Conservation (phyloP, 2,329 filamentous ascomycete species). For the Talaromyces sp. region DNA sequence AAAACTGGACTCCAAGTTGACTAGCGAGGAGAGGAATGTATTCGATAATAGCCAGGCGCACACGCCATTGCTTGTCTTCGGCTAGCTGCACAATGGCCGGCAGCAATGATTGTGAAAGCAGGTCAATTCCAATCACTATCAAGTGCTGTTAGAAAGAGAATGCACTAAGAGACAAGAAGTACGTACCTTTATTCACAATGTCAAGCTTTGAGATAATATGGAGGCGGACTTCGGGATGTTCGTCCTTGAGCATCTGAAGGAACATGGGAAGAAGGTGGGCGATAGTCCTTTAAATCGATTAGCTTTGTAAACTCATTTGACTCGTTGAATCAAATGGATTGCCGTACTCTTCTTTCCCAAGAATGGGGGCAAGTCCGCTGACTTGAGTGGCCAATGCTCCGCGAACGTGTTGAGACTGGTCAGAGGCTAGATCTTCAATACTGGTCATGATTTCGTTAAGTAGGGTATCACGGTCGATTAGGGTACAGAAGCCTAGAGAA, state of each 20-base stretch:
- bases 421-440: constrained; percentile 92
- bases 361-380: constrained; percentile 89
- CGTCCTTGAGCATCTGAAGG: constrained; percentile 98
- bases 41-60: constrained; percentile 96
- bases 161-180: not conserved
- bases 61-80: constrained; percentile 99
- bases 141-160: not conserved
- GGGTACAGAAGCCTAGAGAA: constrained; percentile 72
- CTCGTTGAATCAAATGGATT: constrained; percentile 13
- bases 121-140: constrained; percentile 91
- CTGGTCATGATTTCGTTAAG: constrained; percentile 95
- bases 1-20: constrained; percentile 94
- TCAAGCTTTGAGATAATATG: constrained; percentile 99
- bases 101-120: constrained; percentile 91
- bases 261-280: constrained; percentile 98
- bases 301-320: not conserved
- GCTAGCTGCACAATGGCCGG: constrained; percentile 96
- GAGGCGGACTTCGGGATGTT: constrained; percentile 94
- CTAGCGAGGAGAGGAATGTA: constrained; percentile 95
- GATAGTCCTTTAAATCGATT: constrained; percentile 64
- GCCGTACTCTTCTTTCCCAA: constrained; percentile 91
- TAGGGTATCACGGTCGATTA: constrained; percentile 82
- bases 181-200: constrained; percentile 85
- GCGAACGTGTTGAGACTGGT: constrained; percentile 93
- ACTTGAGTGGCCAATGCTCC: constrained; percentile 95